Conservation (phyloP, 306 rosid species). For the Malus orientalis region DNA sequence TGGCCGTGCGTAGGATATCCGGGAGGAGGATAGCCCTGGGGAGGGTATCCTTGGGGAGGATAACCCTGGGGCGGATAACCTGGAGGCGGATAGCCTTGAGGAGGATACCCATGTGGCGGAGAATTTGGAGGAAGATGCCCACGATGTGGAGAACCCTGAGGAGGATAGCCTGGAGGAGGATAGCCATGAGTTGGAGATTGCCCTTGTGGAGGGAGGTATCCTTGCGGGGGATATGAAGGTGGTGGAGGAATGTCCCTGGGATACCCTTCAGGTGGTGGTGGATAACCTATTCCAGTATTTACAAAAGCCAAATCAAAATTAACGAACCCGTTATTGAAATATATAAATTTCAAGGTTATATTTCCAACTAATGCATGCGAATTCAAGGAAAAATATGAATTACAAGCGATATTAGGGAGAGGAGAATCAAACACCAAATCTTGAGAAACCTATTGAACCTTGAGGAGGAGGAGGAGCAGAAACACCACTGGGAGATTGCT, state of each 20-base stretch:
- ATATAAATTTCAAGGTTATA: background rate
- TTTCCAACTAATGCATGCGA: background rate
- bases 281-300: slow-evolving; percentile 42
- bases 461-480: slow-evolving; percentile 40
- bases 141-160: slow-evolving; percentile 28
- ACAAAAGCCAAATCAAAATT: background rate
- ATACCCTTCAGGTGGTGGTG: slow-evolving; percentile 31
- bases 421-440: background rate
- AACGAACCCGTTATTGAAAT: background rate
- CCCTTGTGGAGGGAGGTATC: slow-evolving; percentile 18
- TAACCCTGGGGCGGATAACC: slow-evolving; percentile 23
- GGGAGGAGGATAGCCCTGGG: slow-evolving; percentile 33
- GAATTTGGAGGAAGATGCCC: slow-evolving; percentile 20
- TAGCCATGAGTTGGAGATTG: slow-evolving; percentile 9
- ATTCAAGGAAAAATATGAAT: background rate
- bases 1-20: slow-evolving; percentile 23
- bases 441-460: slow-evolving; percentile 22
- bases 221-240: background rate
- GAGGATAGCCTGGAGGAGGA: slow-evolving; percentile 34
- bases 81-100: slow-evolving; percentile 31
- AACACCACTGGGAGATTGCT: background rate
- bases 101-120: slow-evolving; percentile 49
- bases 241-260: slow-evolving; percentile 44
- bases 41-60: slow-evolving; percentile 58
- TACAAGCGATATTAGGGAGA: background rate